Conservation (phyloP, 176 grass and related monocot genomes). For the Cenchrus americanus region DNA sequence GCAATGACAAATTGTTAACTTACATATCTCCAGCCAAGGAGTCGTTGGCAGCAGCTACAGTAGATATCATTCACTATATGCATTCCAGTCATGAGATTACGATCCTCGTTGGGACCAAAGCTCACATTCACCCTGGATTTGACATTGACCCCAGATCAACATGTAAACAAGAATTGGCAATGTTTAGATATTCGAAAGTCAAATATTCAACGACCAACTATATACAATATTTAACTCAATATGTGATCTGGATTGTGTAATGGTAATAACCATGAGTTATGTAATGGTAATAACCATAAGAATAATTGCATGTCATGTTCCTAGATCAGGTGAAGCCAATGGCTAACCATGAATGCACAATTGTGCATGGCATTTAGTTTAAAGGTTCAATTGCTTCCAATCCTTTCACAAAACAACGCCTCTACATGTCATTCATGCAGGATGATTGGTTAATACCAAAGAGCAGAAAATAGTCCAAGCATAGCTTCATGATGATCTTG, state of each 20-base stretch:
- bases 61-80: slow-evolving; percentile 93
- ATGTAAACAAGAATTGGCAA: slow-evolving; percentile 16
- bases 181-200: slow-evolving; percentile 5
- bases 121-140: slow-evolving; percentile 81
- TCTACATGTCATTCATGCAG: not conserved
- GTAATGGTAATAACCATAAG: slow-evolving; percentile 19
- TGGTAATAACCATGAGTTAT: not conserved
- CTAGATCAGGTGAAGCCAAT: slow-evolving; percentile 7
- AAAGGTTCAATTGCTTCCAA: slow-evolving; percentile 4
- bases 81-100: slow-evolving; percentile 77
- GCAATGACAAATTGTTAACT: slow-evolving; percentile 38
- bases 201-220: slow-evolving; percentile 8
- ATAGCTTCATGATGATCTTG: not conserved
- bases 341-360: not conserved
- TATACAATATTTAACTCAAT: slow-evolving; percentile 23
- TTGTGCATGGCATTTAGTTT: not conserved
- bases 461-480: slow-evolving; percentile 10
- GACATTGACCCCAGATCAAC: slow-evolving; percentile 41
- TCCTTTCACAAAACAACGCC: slow-evolving; percentile 14
- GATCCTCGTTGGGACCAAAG: slow-evolving; percentile 83
- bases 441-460: slow-evolving; percentile 23
- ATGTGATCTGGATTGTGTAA: slow-evolving; percentile 14
- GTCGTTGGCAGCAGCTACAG: slow-evolving; percentile 81
- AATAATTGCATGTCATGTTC: not conserved
- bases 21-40: slow-evolving; percentile 95